Evolutionary conservation across 306 rosid genomes (phyloP), one percentile per base, ranked within the genome.

Genomic region (Oemleria cerasiformis): DNA sequence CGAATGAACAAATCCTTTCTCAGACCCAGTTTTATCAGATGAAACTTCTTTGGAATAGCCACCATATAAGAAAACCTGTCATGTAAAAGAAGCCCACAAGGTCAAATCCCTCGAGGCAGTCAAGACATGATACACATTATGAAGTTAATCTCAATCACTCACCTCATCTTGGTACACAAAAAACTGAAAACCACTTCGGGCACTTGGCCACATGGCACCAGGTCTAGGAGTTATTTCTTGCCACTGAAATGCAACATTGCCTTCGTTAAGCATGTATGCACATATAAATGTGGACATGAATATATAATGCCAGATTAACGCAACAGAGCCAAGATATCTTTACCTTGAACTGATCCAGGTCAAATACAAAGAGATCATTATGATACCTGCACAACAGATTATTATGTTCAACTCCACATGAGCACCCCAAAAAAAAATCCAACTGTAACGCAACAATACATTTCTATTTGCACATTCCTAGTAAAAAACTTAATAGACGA

Each of bases 131-230:
- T 19, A 41, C 21, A 41, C 9, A 39, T 53, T 19, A 39, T 20
- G 19, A 41, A 20, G 15, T 42, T 15, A 16, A 38, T 36, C 9
- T 77, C 58, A 78, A 82, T 77, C 73, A 74, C 96, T 76, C 68
- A 88, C 97, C 68, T 94, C 98, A 79, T 91, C 98, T 83, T 94
- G 97, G 85, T 85, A 72, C 67, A 87, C 97, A 79, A 89, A 86
- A 80, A 91, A 87, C 82, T 94, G 97, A 79, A 94, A 94, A 78
- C 97, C 97, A 72, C 98, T 94, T 47, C 98, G 88, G 51, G 86
- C 96, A 86, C 86, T 85, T 57, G 98, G 98, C 97, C 98, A 94
- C 92, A 94, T 75, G 51, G 97, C 86, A 75, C 98, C 98, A 49
- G 95, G 98, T 81, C 81, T 79, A 43, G 98, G 92, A 87, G 90